Evolutionary conservation across 2,329 filamentous ascomycete species (phyloP).

Genomic region (Sporothrix inflata): DNA sequence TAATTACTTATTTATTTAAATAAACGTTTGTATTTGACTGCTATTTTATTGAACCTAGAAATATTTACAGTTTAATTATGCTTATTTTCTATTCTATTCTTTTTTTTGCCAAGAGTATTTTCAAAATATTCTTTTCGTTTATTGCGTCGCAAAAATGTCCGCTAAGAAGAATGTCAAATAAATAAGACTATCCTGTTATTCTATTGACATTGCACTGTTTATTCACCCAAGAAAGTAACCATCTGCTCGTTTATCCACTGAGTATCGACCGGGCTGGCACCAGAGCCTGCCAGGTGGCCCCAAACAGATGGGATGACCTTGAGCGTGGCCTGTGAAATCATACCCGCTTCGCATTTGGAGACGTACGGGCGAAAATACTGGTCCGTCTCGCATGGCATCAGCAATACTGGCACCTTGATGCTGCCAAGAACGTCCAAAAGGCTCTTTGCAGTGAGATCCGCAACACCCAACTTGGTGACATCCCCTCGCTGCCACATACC

Average conservation of each 20-base stretch:
- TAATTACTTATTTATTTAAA: not conserved
- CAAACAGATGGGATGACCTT: conserved; percentile 31
- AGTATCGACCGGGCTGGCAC: conserved; percentile 22
- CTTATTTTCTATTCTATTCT: no score
- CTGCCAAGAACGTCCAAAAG: conserved; percentile 67
- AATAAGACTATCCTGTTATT: no score
- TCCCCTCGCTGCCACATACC: conserved; percentile 79
- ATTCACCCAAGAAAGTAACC: not conserved
- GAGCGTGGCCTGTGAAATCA: conserved; percentile 23
- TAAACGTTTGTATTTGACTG: no score
- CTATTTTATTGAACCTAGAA: no score
- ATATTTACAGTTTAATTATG: no score
- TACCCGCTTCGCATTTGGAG: conserved; percentile 70
- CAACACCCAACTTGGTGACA: conserved; percentile 67
- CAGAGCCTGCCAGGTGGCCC: conserved; percentile 33
- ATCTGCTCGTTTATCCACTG: conserved; percentile 29
- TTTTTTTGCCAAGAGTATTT: no score
- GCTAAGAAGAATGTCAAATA: no score
- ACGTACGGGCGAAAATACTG: conserved; percentile 83
- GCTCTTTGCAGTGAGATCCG: conserved; percentile 51
- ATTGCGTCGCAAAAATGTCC: no score
- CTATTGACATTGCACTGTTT: no score
- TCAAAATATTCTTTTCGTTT: no score
- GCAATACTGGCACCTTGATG: conserved; percentile 73
- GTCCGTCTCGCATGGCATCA: conserved; percentile 73